phyloP scores from a whole-genome alignment of 352 stramenopile genomes.

The Phytophthora foliorum region DNA sequence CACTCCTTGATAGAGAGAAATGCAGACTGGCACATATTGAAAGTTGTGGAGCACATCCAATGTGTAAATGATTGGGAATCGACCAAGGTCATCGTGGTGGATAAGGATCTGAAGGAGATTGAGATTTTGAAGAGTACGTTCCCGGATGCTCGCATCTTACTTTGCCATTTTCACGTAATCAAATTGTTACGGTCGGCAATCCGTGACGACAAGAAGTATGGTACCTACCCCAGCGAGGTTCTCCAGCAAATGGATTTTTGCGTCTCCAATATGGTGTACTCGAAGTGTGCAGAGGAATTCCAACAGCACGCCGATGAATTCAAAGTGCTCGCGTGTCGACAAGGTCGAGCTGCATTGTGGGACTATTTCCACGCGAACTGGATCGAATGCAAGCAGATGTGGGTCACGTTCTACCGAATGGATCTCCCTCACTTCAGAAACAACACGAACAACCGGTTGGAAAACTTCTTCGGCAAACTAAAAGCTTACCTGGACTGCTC shows the following conservation, averaged over 20 bases:
- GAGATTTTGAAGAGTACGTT: constrained; percentile 9
- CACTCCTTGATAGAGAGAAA: constrained; percentile 19
- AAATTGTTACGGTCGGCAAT: constrained; percentile 1
- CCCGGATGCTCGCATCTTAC: background rate
- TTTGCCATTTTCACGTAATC: constrained; percentile 13
- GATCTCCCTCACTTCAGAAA: constrained; percentile 2
- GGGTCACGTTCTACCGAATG: background rate
- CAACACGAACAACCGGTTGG: constrained; percentile 8
- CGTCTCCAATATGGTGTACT: background rate
- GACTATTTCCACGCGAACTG: constrained; percentile 4
- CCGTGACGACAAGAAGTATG: constrained; percentile 14
- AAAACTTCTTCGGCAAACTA: constrained; percentile 10
- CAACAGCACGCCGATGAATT: background rate
- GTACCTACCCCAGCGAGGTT: constrained; percentile 2
- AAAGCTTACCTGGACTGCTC: constrained; percentile 8
- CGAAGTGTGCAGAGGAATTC: background rate
- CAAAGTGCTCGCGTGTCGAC: background rate
- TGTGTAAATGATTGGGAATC: background rate
- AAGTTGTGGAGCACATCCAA: constrained; percentile 11
- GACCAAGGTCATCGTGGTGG: constrained; percentile 15
- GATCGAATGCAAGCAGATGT: background rate
- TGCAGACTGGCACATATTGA: constrained; percentile 13
- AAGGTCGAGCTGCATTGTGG: background rate
- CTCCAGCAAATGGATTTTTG: constrained; percentile 2
- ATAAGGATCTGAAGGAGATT: constrained; percentile 29